phyloP scores from a whole-genome alignment of 2,329 filamentous ascomycete genomes.

The Colletotrichum liriopes region DNA sequence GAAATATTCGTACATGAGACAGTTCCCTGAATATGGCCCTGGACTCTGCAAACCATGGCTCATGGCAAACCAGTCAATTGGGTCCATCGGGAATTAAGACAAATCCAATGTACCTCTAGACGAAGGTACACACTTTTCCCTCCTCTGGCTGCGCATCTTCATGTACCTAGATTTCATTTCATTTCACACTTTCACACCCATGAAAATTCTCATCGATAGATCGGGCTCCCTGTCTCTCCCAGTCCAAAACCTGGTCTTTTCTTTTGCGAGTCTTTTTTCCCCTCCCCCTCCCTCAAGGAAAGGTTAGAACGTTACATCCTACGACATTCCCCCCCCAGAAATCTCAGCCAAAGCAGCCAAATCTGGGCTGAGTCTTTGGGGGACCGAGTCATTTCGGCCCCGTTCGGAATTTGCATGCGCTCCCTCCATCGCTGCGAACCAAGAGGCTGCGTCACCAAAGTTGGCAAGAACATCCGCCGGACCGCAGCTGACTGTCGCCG shows the following conservation, averaged over 20 bases:
- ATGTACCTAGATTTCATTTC: slow-evolving; percentile 3
- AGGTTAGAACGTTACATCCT: slow-evolving; percentile 20
- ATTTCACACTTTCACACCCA: slow-evolving; percentile 11
- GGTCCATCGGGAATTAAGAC: slow-evolving; percentile 22
- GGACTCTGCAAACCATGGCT: neutral
- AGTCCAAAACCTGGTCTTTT: neutral
- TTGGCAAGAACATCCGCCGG: neutral
- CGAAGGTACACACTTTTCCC: neutral
- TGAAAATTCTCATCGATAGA: slow-evolving; percentile 19
- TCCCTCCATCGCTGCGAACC: neutral
- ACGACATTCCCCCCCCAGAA: slow-evolving; percentile 13
- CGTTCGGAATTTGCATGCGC: slow-evolving; percentile 16
- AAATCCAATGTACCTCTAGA: neutral
- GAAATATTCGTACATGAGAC: slow-evolving; percentile 14
- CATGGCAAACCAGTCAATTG: slow-evolving; percentile 21
- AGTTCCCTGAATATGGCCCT: slow-evolving; percentile 6
- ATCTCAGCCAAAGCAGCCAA: neutral
- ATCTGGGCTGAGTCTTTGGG: slow-evolving; percentile 10
- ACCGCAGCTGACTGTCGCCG: neutral
- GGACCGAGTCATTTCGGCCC: slow-evolving; percentile 33
- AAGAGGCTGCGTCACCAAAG: neutral
- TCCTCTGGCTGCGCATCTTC: neutral
- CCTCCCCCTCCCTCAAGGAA: neutral
- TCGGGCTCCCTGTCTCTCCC: slow-evolving; percentile 20
- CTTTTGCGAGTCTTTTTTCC: neutral